Evolutionary conservation across 2,329 filamentous ascomycete species (phyloP), one percentile per base, ranked within the genome.

Genomic region (Thelonectria rubi): DNA sequence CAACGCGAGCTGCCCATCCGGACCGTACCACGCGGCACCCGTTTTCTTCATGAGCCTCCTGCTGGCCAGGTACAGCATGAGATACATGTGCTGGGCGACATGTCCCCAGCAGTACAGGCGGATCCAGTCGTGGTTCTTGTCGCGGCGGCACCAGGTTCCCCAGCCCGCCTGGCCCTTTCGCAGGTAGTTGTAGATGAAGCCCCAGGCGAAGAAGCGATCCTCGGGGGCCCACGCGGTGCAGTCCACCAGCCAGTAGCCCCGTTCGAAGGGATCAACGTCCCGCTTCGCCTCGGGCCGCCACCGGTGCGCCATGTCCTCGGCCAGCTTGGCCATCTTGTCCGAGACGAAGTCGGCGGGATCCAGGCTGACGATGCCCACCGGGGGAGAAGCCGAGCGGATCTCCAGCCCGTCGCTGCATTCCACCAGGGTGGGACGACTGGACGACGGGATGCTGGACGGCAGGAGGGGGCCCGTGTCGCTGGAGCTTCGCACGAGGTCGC

Each of bases 101-200:
- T 89, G 85, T 0, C 91, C 93, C 89, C 91, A 97, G 71, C 91
- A 92, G 73, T 91, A 95, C 1, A 94, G 75, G 34, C 87, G 84
- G 2, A 96, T 75, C 67, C 79, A 82, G 4, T 68, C 72, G 11
- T 72, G 75, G 40, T 76, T 77, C 6, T 68, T 74, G 21, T 69
- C 69, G 49, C 86, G 78, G 14, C 73, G 75, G 65, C 86, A 88
- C 79, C 85, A 87, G 1, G 90, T 82, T 3, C 88, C 88, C 90
- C 90, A 93, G 3, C 90, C 90, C 0, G 85, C 84, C 20, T 81
- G 77, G 0, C 88, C 87, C 24, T 79, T 80, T 6, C 78, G 78
- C 34, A 96, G 78, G 50, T 87, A 86, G 15, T 88, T 83, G 6
- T 79, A 79, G 21, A 93, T 77, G 52, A 84, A 88, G 0, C 77